Evolutionary conservation across 106 monocot species (phyloP), one percentile per base, ranked within the genome.

Genomic region (Dendrobium nobile): DNA sequence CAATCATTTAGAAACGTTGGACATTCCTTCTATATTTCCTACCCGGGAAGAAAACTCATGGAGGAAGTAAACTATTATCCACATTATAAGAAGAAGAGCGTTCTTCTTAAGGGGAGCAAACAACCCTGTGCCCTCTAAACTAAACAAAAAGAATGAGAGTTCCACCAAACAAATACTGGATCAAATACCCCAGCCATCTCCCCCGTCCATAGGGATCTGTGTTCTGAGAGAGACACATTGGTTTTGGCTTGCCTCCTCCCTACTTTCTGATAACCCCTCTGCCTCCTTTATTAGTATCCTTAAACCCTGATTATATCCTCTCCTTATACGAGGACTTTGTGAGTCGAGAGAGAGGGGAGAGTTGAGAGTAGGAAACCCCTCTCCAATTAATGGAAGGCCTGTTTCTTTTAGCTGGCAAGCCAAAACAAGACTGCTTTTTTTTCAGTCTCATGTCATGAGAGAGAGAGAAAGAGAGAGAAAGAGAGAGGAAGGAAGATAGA

Each of bases 181-280:
- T 76, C 54, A 76, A 61, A 74, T 79, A 81, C 67, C 82, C 84
- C 58, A 78, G 42, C 77, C 77, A 43, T 77, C 72, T 70, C 80
- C 77, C 26, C 72, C 73, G 68, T 90, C 87, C 84, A 86, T 92
- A 82, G 95, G 92, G 92, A 94, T 94, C 88, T 91, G 93, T 89
- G 90, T 87, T 48, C 67, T 75, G 88, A 88, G 86, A 88, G 83
- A 85, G 88, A 87, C 82, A 54, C 80, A 77, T 84, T 77, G 47
- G 65, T 78, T 86, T 84, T 84, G 78, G 84, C 84, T 85, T 51
- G 45, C 42, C 54, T 72, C 78, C 77, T 73, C 75, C 55, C 75
- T 20, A 20, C 44, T 56, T 41, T 28, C 27, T 27, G 13, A 9
- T 67, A 26, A 26, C 68, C 26, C 7, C 68, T 13, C 68, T 13